Evolutionary conservation across 2,329 filamentous ascomycete species (phyloP).

Genomic region (Claviceps fusiformis): DNA sequence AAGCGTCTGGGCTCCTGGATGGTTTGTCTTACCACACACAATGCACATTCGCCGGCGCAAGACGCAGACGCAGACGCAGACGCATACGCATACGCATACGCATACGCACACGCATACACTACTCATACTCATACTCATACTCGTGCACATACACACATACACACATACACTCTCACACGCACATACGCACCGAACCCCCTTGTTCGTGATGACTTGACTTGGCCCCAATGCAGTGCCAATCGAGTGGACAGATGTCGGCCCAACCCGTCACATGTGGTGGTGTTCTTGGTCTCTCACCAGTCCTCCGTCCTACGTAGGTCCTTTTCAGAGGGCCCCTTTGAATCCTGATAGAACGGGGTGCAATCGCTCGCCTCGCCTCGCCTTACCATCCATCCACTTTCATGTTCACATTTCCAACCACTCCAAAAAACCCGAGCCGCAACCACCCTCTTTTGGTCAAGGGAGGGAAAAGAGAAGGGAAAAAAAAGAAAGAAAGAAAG

Average conservation of each 20-base stretch:
- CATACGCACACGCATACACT: background rate
- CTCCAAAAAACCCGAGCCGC: background rate
- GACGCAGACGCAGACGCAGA: background rate
- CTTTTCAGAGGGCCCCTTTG: background rate
- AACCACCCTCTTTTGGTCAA: background rate
- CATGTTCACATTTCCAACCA: background rate
- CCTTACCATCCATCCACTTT: background rate
- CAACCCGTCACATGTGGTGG: background rate
- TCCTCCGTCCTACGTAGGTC: background rate
- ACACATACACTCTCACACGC: background rate
- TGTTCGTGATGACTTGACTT: conserved; percentile 1
- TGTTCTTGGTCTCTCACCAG: background rate
- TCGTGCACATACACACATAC: background rate
- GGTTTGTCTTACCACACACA: background rate
- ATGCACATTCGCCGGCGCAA: background rate
- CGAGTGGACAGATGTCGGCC: background rate
- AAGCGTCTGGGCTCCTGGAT: background rate
- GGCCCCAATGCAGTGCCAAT: background rate
- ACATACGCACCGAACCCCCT: background rate
- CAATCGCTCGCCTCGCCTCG: background rate
- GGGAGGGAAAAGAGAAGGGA: background rate
- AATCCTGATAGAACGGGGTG: too few relatives aligned
- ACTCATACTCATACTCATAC: background rate
- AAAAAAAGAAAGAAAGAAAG: background rate
- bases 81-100: background rate